phyloP scores from a whole-genome alignment of 2,329 filamentous ascomycete genomes.

The Colletotrichum eleusines region DNA sequence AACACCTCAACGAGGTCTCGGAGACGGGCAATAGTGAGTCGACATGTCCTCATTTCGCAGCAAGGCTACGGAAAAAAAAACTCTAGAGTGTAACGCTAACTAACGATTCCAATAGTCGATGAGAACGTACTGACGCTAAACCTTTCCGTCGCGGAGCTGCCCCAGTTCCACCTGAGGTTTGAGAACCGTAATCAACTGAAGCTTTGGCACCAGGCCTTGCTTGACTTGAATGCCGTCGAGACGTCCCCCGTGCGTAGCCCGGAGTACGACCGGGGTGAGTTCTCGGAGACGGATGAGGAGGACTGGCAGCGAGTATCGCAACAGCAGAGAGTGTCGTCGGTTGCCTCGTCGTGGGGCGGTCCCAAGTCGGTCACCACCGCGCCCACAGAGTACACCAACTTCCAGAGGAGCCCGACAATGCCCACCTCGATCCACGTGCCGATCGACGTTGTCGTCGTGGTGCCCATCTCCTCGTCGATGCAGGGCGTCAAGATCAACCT shows the following conservation, averaged over 20 bases:
- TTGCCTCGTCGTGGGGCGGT: slow-evolving; percentile 84
- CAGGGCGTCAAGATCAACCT: slow-evolving; percentile 99
- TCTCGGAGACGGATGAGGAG: slow-evolving; percentile 89
- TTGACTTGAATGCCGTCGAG: slow-evolving; percentile 83
- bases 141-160: slow-evolving; percentile 90
- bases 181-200: slow-evolving; percentile 86
- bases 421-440: slow-evolving; percentile 81
- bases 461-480: slow-evolving; percentile 98
- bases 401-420: slow-evolving; percentile 64
- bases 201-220: slow-evolving; percentile 87
- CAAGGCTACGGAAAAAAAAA: neutral
- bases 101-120: slow-evolving; percentile 62
- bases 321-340: slow-evolving; percentile 81
- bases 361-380: slow-evolving; percentile 87
- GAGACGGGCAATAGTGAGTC: slow-evolving; percentile 70
- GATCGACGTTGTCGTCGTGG: slow-evolving; percentile 94
- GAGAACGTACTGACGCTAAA: slow-evolving; percentile 89
- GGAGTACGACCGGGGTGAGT: slow-evolving; percentile 83
- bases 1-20: slow-evolving; percentile 89
- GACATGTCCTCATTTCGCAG: slow-evolving; percentile 23
- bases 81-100: slow-evolving; percentile 47
- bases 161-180: slow-evolving; percentile 94
- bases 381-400: slow-evolving; percentile 90
- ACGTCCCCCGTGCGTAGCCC: slow-evolving; percentile 72
- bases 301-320: slow-evolving; percentile 77